A percentile compares a stretch with the other conserved stretches of the same genome.
Evolutionary conservation across 257 asterid genomes (phyloP).

Genomic region (Anisodus tanguticus): DNA sequence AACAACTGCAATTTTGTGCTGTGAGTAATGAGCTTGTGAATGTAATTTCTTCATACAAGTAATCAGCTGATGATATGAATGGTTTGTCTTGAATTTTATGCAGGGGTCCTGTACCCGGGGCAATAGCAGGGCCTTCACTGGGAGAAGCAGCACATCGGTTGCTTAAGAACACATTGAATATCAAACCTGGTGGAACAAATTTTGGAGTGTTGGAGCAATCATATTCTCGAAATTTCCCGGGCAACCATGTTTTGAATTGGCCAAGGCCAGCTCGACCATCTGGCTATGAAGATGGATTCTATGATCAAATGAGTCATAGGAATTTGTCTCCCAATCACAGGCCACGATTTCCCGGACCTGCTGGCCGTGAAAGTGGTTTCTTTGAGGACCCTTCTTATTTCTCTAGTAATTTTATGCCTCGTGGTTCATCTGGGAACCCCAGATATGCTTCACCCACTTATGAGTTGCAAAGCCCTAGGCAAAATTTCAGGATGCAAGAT

Average conservation of each 20-base stretch:
- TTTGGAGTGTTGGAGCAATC: conserved; percentile 42
- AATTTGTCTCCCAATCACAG: conserved; percentile 46
- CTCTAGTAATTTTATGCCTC: conserved; percentile 43
- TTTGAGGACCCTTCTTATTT: conserved; percentile 44
- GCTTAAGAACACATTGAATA: conserved; percentile 68
- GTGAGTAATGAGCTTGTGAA: conserved; percentile 11
- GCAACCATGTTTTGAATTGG: conserved; percentile 47
- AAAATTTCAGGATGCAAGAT: conserved; percentile 45
- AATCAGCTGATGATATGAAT: conserved; percentile 12
- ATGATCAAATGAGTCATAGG: conserved; percentile 44
- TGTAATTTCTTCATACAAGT: conserved; percentile 10
- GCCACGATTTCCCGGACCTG: conserved; percentile 52
- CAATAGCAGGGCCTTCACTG: conserved; percentile 76
- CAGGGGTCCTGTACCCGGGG: conserved; percentile 84
- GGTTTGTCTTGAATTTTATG: conserved; percentile 33
- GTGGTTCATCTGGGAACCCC: conserved; percentile 45
- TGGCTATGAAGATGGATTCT: conserved; percentile 66
- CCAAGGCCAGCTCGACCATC: conserved; percentile 79
- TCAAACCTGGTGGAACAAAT: conserved; percentile 43
- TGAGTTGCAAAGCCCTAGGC: conserved; percentile 50
- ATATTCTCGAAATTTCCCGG: conserved; percentile 45
- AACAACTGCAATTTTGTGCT: background rate
- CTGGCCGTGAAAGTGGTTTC: conserved; percentile 48
- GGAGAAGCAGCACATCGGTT: conserved; percentile 97
- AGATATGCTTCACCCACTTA: conserved; percentile 39